A percentile compares a stretch with the other conserved stretches of the same genome.
Conservation (phyloP, 2,329 filamentous ascomycete genomes). For the Cordyceps tenuipes region DNA sequence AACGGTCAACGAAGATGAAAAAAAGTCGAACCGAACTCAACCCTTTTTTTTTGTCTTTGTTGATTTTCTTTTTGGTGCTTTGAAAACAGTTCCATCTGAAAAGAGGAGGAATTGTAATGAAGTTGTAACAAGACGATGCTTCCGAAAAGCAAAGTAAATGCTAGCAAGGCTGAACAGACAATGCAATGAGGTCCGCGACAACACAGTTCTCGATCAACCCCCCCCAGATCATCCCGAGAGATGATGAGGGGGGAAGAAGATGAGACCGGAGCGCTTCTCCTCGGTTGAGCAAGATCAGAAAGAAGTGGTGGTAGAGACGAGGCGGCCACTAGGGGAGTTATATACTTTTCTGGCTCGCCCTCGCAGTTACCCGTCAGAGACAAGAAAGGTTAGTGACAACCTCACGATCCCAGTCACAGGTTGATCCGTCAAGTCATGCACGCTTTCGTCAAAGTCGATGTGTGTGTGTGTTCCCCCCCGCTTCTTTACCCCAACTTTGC, state of each 20-base stretch:
- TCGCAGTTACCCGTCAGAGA: neutral
- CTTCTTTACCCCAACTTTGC: neutral
- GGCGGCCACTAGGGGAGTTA: neutral
- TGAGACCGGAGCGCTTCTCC: neutral
- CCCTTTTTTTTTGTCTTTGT: neutral
- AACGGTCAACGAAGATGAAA: neutral
- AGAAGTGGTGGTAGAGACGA: neutral
- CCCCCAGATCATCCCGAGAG: neutral
- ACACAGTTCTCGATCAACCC: neutral
- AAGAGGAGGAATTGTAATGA: neutral
- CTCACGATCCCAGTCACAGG: neutral
- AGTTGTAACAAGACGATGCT: neutral
- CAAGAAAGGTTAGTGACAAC: no score
- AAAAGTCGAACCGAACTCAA: neutral
- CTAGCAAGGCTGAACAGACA: neutral
- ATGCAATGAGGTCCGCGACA: neutral
- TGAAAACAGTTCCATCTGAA: neutral
- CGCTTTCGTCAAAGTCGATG: neutral
- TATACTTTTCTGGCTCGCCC: slow-evolving; percentile 6
- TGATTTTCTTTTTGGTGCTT: neutral
- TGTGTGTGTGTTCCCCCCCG: neutral
- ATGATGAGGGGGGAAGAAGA: neutral
- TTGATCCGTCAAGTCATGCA: neutral
- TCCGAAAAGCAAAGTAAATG: neutral
- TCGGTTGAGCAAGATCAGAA: neutral